Percentiles rank a stretch among this genome's conserved stretches.
phyloP scores from a whole-genome alignment of 768 basidiomycete species.

The Ephemerocybe angulata region DNA sequence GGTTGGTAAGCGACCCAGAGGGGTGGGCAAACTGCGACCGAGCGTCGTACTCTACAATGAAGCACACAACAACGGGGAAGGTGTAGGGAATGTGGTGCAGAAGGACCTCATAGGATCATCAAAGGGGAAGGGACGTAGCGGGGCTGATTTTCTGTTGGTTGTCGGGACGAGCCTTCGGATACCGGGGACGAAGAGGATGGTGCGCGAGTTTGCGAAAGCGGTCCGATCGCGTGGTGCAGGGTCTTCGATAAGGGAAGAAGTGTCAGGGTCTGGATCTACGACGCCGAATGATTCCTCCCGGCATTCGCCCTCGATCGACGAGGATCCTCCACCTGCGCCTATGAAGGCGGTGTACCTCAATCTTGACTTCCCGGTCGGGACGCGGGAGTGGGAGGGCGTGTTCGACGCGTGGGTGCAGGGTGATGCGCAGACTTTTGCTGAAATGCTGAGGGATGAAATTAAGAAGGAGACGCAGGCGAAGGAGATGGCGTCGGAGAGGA shows the following conservation, averaged over 20 bases:
- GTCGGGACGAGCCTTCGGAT: constrained; percentile 88
- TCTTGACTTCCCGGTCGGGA: constrained; percentile 80
- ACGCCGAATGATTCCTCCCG: constrained; percentile 35
- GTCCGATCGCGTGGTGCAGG: constrained; percentile 50
- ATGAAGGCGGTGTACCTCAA: constrained; percentile 80
- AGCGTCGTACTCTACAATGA: constrained; percentile 93
- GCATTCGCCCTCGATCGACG: constrained; percentile 40
- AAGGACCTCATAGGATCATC: constrained; percentile 73
- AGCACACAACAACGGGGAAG: constrained; percentile 79
- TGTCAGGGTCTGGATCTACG: constrained; percentile 16
- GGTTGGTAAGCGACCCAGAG: constrained; percentile 73
- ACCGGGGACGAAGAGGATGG: constrained; percentile 88
- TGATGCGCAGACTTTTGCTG: constrained; percentile 79
- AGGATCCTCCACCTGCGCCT: constrained; percentile 35
- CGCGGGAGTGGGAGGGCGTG: constrained; percentile 83
- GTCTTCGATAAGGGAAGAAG: constrained; percentile 30
- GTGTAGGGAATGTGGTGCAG: constrained; percentile 80
- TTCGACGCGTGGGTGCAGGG: constrained; percentile 91
- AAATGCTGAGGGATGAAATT: constrained; percentile 54
- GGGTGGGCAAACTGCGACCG: constrained; percentile 77
- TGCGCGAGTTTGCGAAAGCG: constrained; percentile 82
- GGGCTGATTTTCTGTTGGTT: constrained; percentile 82
- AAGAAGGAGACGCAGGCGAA: constrained; percentile 52
- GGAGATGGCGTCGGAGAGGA: constrained; percentile 52
- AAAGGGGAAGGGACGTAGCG: constrained; percentile 62